Evolutionary conservation across 495 filamentous ascomycete species (phyloP), one percentile per base, ranked within the genome.

Genomic region (Aspergillus sclerotioniger): DNA sequence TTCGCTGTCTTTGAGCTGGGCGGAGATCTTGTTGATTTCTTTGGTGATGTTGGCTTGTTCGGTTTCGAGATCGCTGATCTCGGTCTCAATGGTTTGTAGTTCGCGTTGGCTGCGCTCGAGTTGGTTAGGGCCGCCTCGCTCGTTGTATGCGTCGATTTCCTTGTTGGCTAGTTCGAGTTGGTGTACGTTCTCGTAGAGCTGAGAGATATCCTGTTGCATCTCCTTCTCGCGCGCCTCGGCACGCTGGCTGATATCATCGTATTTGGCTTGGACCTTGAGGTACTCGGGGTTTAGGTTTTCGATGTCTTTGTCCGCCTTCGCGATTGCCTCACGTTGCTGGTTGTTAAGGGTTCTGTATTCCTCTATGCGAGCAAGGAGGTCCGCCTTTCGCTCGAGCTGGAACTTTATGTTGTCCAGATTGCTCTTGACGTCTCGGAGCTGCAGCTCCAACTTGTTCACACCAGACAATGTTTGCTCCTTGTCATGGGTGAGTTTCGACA

Each of bases 121-220:
- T 56, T 89, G 87, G 19, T 75, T 67, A 12, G 87, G 84, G 1
- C 92, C 95, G 44, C 89, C 91, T 48, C 84, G 79, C 49, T 89
- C 82, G 44, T 89, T 76, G 71, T 96, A 99, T 7, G 83, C 82
- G 55, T 87, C 85, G 65, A 99, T 96, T 35, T 90, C 88, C 43
- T 82, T 77, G 59, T 89, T 87, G 44, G 88, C 81, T 66, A 86
- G 71, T 59, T 84, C 87, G 5, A 98, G 82, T 67, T 96, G 85
- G 62, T 88, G 83, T 37, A 91, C 77, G 51, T 83, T 95, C 19
- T 87, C 82, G 1, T 84, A 82, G 21, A 96, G 75, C 37, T 81
- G 83, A 33, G 84, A 85, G 16, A 88, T 84, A 58, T 88, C 87
- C 46, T 87, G 81, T 39, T 90, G 86, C 41, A 94, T 72, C 55